phyloP scores from a whole-genome alignment of 495 filamentous ascomycete species.

The Tuber indicum region DNA sequence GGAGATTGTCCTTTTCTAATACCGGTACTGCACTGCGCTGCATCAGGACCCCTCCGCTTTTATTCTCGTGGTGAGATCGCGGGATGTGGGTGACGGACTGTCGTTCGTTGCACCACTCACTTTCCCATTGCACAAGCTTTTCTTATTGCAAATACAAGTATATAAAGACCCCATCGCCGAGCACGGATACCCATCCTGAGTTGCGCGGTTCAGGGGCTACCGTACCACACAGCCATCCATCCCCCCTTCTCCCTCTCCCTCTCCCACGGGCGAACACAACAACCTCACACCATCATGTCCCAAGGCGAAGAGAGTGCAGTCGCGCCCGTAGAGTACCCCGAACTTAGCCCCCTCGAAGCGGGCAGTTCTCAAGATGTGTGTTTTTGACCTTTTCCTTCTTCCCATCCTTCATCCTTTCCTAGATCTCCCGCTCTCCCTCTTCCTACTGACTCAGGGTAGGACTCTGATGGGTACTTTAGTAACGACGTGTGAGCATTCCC shows the following conservation, averaged over 20 bases:
- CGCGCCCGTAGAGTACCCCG: not conserved
- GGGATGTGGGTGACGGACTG: not conserved
- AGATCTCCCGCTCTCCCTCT: not conserved
- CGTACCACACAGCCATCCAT: not conserved
- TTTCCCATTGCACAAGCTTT: not conserved
- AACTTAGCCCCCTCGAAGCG: not conserved
- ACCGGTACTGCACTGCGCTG: not conserved
- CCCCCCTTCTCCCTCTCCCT: not conserved
- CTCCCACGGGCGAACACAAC: not conserved
- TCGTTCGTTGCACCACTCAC: not conserved
- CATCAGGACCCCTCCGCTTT: not conserved
- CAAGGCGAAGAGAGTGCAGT: not conserved
- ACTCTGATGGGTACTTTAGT: conserved; percentile 17
- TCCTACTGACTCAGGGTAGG: conserved; percentile 12
- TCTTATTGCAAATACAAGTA: not conserved
- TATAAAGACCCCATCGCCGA: not conserved
- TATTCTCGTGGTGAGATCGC: not conserved
- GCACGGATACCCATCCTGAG: not conserved
- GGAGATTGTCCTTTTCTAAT: not conserved
- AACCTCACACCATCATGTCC: not conserved
- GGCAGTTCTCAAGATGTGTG: conserved; percentile 18
- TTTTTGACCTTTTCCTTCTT: not conserved
- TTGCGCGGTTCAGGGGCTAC: not conserved
- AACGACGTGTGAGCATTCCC: conserved; percentile 20
- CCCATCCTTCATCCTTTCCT: not conserved